Conservation (phyloP, 306 rosid species). For the Cucumis hystrix region DNA sequence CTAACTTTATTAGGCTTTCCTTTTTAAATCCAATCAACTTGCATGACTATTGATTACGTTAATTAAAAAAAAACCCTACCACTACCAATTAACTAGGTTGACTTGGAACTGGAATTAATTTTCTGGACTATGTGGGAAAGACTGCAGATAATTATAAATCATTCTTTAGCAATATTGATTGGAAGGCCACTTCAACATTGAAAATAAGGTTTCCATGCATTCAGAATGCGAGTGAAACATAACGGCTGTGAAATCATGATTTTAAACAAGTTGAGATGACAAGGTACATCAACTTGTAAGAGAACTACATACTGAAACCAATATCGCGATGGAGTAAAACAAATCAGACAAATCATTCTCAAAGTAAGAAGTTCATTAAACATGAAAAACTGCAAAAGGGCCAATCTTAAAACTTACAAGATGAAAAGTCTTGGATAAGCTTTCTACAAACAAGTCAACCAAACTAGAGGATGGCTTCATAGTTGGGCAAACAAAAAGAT, state of each 20-base stretch:
- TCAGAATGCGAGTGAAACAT: not conserved
- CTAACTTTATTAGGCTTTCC: not conserved
- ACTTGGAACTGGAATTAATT: not conserved
- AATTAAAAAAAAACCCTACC: not conserved
- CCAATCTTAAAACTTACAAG: not conserved
- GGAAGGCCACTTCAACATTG: not conserved
- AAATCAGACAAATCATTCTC: not conserved
- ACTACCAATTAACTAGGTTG: not conserved
- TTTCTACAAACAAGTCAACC: not conserved
- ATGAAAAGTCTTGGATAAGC: not conserved
- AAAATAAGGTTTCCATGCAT: not conserved
- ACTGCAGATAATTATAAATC: not conserved
- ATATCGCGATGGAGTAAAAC: not conserved
- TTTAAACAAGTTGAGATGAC: not conserved
- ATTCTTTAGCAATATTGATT: not conserved
- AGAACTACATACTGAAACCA: not conserved
- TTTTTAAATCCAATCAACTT: not conserved
- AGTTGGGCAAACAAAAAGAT: not conserved
- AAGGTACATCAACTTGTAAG: not conserved
- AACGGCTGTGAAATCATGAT: not conserved
- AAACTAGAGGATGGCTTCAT: not conserved
- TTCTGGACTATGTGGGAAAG: not conserved
- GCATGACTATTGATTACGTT: not conserved
- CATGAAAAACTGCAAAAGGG: not conserved
- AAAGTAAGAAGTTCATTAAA: not conserved